A percentile compares a stretch with the other conserved stretches of the same genome.
Conservation (phyloP, 2,329 filamentous ascomycete species). For the Colletotrichum sp. region DNA sequence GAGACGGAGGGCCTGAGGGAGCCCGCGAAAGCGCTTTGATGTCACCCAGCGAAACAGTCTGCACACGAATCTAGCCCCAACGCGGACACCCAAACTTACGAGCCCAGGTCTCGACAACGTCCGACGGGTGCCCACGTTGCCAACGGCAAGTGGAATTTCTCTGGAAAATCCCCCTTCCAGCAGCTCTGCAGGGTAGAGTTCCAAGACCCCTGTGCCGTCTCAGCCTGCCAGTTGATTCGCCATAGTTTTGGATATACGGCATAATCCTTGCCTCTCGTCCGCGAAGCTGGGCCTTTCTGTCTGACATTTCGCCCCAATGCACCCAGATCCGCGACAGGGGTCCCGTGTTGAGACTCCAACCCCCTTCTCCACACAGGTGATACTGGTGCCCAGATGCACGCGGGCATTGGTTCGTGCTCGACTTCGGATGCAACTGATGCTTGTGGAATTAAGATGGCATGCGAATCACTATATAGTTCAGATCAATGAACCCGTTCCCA, state of each 20-base stretch:
- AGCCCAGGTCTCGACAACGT: neutral
- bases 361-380: slow-evolving; percentile 18
- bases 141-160: neutral
- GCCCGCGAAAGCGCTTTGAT: slow-evolving; percentile 5
- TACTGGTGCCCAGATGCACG: slow-evolving; percentile 14
- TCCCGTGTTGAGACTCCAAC: slow-evolving; percentile 12
- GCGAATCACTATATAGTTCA: slow-evolving; percentile 15
- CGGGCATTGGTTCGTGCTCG: slow-evolving; percentile 9
- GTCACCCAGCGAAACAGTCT: slow-evolving; percentile 13
- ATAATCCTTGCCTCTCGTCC: slow-evolving; percentile 3
- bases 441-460: slow-evolving; percentile 16
- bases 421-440: slow-evolving; percentile 10
- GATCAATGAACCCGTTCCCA: slow-evolving; percentile 9
- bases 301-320: neutral
- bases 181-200: neutral
- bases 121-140: neutral
- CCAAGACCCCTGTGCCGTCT: slow-evolving; percentile 15
- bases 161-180: neutral
- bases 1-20: neutral
- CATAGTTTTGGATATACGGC: slow-evolving; percentile 16
- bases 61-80: neutral
- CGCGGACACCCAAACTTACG: neutral
- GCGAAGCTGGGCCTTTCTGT: neutral
- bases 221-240: slow-evolving; percentile 13
- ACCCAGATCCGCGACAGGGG: slow-evolving; percentile 7